These are phyloP conservation scores for Moniliella sp. DNA, from an alignment of 1,284 basidiomycete species.

Conservation along the genomic window DNA sequence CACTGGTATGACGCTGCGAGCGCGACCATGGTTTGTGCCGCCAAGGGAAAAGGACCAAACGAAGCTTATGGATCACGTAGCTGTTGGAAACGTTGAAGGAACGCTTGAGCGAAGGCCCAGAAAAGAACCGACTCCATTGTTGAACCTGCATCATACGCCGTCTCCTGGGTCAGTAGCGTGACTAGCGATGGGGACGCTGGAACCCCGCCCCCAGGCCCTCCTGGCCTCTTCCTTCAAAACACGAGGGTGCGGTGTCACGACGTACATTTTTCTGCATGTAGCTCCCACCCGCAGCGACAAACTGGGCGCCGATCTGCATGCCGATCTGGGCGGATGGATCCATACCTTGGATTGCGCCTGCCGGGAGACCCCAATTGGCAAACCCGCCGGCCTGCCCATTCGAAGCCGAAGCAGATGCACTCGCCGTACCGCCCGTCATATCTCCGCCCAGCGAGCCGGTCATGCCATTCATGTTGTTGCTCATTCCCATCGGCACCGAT, in stretches of 20 bases:
- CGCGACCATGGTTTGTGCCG: slow-evolving; percentile 41
- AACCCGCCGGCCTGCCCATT: too few relatives aligned
- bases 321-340: slow-evolving; percentile 86
- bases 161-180: not conserved
- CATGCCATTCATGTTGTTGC: too few relatives aligned
- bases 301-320: slow-evolving; percentile 77
- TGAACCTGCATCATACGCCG: not conserved
- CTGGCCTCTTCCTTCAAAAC: not conserved
- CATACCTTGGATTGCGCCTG: too few relatives aligned
- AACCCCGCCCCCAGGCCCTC: not conserved
- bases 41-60: slow-evolving; percentile 86
- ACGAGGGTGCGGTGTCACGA: slow-evolving; percentile 5
- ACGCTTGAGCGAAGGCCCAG: slow-evolving; percentile 47
- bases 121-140: slow-evolving; percentile 11
- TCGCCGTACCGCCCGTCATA: too few relatives aligned
- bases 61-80: slow-evolving; percentile 76
- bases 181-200: not conserved
- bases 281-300: slow-evolving; percentile 76
- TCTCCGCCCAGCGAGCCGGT: too few relatives aligned
- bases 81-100: slow-evolving; percentile 92
- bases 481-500: too few relatives aligned
- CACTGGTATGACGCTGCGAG: slow-evolving; percentile 6
- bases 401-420: too few relatives aligned
- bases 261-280: slow-evolving; percentile 82
- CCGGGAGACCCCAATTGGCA: too few relatives aligned